Conservation (phyloP, 2,329 filamentous ascomycete genomes). For the Byssochlamys sp. region DNA sequence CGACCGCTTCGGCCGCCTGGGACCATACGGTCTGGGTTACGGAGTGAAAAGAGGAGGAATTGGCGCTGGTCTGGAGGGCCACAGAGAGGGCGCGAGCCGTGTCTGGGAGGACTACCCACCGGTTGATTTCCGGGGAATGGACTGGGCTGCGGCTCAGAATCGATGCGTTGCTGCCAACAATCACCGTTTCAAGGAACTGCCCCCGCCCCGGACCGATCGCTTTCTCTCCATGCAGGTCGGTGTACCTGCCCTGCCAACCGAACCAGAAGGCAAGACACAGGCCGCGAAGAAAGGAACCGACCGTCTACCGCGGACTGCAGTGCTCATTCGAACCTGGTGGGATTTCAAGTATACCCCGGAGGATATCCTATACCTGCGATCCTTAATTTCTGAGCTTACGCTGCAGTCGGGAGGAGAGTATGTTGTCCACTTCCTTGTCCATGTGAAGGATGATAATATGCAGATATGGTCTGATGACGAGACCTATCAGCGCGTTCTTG, state of each 20-base stretch:
- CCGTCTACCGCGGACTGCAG: conserved; percentile 52
- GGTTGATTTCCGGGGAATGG: conserved; percentile 66
- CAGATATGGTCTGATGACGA: conserved; percentile 73
- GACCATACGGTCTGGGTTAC: conserved; percentile 85
- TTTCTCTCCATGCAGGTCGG: conserved; percentile 28
- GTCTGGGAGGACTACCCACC: conserved; percentile 64
- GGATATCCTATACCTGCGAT: conserved; percentile 69
- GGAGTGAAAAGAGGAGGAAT: conserved; percentile 66
- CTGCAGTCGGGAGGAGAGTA: conserved; percentile 67
- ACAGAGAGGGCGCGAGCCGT: conserved; percentile 66
- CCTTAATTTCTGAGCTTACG: conserved; percentile 67
- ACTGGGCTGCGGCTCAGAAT: conserved; percentile 70
- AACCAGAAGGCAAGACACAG: conserved; percentile 8
- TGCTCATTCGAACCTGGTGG: conserved; percentile 71
- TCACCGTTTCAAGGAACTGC: conserved; percentile 51
- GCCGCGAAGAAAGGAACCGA: conserved; percentile 13
- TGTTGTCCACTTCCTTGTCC: conserved; percentile 65
- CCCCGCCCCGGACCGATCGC: conserved; percentile 25
- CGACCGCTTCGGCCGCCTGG: conserved; percentile 78
- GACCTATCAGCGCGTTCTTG: conserved; percentile 64
- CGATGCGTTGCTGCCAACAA: conserved; percentile 64
- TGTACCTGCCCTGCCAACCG: conserved; percentile 8
- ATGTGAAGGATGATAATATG: conserved; percentile 65
- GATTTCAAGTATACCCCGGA: conserved; percentile 71
- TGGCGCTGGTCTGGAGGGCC: conserved; percentile 75